Evolutionary conservation across 192 early-diverging fungal species (phyloP).

Genomic region (Backusella macrospora): DNA sequence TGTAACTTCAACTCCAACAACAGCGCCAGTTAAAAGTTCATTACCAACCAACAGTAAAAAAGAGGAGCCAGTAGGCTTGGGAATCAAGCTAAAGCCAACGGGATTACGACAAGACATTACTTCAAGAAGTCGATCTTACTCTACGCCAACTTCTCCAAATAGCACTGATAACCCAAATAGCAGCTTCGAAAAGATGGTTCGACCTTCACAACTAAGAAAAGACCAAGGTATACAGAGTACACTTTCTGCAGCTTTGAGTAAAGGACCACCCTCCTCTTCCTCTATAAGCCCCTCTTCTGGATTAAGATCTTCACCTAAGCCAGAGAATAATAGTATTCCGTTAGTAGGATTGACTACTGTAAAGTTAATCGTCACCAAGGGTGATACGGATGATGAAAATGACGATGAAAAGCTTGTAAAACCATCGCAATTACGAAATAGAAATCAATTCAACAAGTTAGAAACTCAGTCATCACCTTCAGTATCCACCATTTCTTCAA

Average conservation of each 20-base stretch:
- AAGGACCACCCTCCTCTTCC: background rate
- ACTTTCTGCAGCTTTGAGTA: background rate
- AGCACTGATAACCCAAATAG: background rate
- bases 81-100: background rate
- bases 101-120: background rate
- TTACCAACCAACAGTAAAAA: background rate
- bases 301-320: background rate
- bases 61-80: background rate
- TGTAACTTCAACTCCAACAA: background rate
- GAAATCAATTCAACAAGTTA: background rate
- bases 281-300: background rate
- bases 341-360: background rate
- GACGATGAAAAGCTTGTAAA: slow-evolving; percentile 31
- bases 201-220: slow-evolving; percentile 13
- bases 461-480: background rate
- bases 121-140: slow-evolving; percentile 16
- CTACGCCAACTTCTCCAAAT: background rate
- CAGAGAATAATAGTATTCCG: background rate
- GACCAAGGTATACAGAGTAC: slow-evolving; percentile 16
- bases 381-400: slow-evolving; percentile 19
- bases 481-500: background rate
- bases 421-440: slow-evolving; percentile 27
- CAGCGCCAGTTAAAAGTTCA: background rate
- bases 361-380: background rate
- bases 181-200: background rate